A percentile compares a stretch with the other conserved stretches of the same genome.
Evolutionary conservation across 768 basidiomycete species (phyloP).

Genomic region (Tulasnella sp.): DNA sequence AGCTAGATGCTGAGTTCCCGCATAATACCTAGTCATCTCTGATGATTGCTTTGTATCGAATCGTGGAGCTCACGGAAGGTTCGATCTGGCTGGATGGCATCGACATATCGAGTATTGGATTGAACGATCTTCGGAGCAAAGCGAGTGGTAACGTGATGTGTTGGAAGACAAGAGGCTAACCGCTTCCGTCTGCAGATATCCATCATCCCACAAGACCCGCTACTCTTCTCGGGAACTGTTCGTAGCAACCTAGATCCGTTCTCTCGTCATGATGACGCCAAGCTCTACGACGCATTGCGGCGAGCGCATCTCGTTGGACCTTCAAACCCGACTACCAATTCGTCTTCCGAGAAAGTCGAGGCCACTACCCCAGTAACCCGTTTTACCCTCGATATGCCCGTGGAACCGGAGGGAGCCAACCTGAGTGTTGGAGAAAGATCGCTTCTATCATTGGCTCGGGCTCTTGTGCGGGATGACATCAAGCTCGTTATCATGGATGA

Average conservation of each 20-base stretch:
- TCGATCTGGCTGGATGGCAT: constrained; percentile 42
- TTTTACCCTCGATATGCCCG: constrained; percentile 41
- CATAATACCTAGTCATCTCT: constrained; percentile 38
- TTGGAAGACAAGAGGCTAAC: background rate
- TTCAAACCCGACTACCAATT: background rate
- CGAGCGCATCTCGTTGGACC: constrained; percentile 39
- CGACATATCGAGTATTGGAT: constrained; percentile 42
- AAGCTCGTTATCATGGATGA: constrained; percentile 36
- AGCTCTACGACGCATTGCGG: constrained; percentile 42
- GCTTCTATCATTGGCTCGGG: constrained; percentile 28
- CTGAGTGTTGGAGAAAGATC: constrained; percentile 38
- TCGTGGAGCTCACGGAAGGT: constrained; percentile 42
- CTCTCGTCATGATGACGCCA: constrained; percentile 37
- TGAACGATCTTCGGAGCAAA: constrained; percentile 35
- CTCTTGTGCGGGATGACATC: constrained; percentile 38
- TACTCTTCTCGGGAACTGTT: constrained; percentile 36
- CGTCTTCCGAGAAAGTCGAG: background rate
- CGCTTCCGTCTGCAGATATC: constrained; percentile 25
- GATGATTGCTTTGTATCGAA: constrained; percentile 40
- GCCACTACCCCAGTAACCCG: constrained; percentile 29
- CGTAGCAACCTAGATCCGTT: constrained; percentile 38
- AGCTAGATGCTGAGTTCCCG: constrained; percentile 12
- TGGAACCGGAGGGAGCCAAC: constrained; percentile 44
- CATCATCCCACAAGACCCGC: constrained; percentile 36
- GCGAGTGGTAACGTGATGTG: background rate